Base-by-base conservation (phyloP, 768 basidiomycete species). In the Suillus discolor region DNA sequence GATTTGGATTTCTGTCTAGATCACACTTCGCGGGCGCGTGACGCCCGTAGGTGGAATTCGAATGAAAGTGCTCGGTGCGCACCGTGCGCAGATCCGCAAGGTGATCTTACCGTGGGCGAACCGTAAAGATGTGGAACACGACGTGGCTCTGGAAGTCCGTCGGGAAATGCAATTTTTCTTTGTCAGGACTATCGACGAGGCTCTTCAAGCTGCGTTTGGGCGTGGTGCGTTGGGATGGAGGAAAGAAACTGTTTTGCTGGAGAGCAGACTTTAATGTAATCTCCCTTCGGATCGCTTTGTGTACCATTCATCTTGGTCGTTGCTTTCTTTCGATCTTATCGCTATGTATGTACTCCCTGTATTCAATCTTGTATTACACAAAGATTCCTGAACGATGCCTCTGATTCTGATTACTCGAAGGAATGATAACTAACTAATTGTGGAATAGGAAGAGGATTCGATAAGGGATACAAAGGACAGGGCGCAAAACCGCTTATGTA, bases 41-140 rank as follows among this genome's bases (percentile, higher is more conserved):
- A 91, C 89, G 0, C 87, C 94, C 6, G 92, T 97, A 2, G 94
- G 94, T 4, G 94, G 94, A 0, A 92, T 97, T 77, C 94, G 95
- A 73, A 95, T 96, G 82, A 94, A 94, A 74, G 84, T 96, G 1
- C 84, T 97, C 20, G 94, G 94, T 20, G 95, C 95, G 0, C 94
- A 96, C 75, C 88, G 95, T 7, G 93, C 93, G 2, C 87, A 90
- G 42, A 87, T 96, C 53, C 89, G 83, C 57, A 95, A 89, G 73
- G 86, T 97, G 42, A 89, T 97, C 63, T 80, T 97, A 7, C 95
- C 96, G 0, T 88, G 84, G 80, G 87, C 88, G 36, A 97, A 97
- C 72, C 82, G 88, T 63, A 94, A 94, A 71, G 94, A 97, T 65
- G 93, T 96, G 20, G 89, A 92, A 70, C 89, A 91, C 70, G 96